Base-by-base conservation (phyloP, 805 yeast genomes). In the Spathaspora boniae region DNA sequence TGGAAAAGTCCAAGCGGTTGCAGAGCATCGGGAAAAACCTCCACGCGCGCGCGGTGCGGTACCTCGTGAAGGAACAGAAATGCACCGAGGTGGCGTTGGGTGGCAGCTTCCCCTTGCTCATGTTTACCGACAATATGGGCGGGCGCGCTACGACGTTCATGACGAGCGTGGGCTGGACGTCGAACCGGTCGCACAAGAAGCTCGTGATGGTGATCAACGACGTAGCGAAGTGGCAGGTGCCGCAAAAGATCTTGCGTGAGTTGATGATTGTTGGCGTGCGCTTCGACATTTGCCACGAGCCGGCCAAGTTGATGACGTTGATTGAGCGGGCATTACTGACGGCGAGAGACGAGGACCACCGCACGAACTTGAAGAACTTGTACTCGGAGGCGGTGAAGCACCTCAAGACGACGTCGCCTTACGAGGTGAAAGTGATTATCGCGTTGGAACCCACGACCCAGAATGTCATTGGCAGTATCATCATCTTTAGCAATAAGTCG, bases 231-330 rank as follows among this genome's bases (percentile, higher is more conserved):
- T 77, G 82, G 82, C 62, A 53, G 41, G 77, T 78, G 4, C 72
- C 80, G 2, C 66, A 71, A 38, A 74, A 74, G 44, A 65, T 77
- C 5, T 72, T 76, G 27, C 56, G 72, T 33, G 79, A 74, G 42
- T 60, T 78, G 42, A 74, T 72, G 60, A 72, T 75, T 37, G 74
- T 75, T 26, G 80, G 81, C 3, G 71, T 77, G 9, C 56, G 76
- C 42, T 76, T 78, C 52, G 80, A 75, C 45, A 62, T 76, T n/a
- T 70, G 78, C 45, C 60, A 56, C 40, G 63, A 70, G 38, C 53
- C 67, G 9, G 54, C 56, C 3, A 68, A 70, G 42, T 54, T 76
- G 27, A 50, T 67, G 43, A 53, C 57, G n/a, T 50, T 74, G n/a
- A 55, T 74, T 5, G 47, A 55, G 22, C 44, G 54, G 15, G 41